phyloP scores from a whole-genome alignment of 2,329 filamentous ascomycete genomes.

The Aspergillus vadensis region DNA sequence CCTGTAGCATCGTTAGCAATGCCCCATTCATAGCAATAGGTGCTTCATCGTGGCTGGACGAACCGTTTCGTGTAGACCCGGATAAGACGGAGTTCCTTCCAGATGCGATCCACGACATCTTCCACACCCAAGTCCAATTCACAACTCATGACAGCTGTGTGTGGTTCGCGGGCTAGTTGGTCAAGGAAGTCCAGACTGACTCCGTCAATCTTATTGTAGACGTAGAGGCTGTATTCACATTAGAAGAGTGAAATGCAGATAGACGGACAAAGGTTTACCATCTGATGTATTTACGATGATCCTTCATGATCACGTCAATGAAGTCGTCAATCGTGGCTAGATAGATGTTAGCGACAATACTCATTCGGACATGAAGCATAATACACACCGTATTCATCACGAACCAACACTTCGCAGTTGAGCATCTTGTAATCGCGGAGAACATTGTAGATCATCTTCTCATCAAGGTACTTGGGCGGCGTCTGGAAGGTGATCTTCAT shows the following conservation, averaged over 20 bases:
- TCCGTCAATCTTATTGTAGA: constrained; percentile 99
- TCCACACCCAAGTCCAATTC: constrained; percentile 90
- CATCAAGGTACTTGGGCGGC: constrained; percentile 87
- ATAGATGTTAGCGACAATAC: constrained; percentile 8
- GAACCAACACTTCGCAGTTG: constrained; percentile 92
- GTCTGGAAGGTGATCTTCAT: constrained; percentile 98
- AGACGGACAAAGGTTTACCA: constrained; percentile 46
- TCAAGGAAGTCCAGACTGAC: constrained; percentile 93
- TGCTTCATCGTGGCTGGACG: constrained; percentile 1
- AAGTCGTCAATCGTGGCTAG: constrained; percentile 91
- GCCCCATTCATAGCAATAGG: neutral
- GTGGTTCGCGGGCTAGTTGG: constrained; percentile 83
- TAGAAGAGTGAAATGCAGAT: neutral
- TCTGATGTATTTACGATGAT: constrained; percentile 95
- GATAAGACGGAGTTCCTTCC: constrained; percentile 88
- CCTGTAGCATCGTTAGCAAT: constrained; percentile 45
- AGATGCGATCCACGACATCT: constrained; percentile 92
- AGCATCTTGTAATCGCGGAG: constrained; percentile 98
- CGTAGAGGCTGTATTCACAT: constrained; percentile 68
- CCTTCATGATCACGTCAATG: constrained; percentile 99
- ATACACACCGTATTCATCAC: constrained; percentile 75
- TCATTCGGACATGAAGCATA: constrained; percentile 5
- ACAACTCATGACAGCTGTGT: constrained; percentile 97
- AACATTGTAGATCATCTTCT: constrained; percentile 98
- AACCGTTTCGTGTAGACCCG: constrained; percentile 87